Evolutionary conservation across 1,284 basidiomycete genomes (phyloP).

Genomic region (Puccinia coronata): DNA sequence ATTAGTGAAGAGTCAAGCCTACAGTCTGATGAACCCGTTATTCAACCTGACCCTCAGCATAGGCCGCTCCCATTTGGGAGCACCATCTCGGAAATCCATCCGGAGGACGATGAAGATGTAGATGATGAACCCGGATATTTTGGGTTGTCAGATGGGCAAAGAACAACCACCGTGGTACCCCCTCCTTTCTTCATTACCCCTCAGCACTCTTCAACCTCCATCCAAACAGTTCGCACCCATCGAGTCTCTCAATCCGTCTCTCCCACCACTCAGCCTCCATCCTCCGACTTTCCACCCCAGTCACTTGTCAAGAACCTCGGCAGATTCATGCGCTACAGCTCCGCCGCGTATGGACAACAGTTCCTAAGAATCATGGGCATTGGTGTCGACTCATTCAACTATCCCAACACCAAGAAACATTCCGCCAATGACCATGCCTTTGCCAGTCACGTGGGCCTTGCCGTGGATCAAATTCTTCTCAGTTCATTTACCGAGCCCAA

Average conservation of each 20-base stretch:
- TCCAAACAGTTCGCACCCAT: slow-evolving; percentile 10
- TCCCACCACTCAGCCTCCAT: not conserved
- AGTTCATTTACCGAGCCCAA: slow-evolving; percentile 61
- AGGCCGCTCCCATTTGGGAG: not conserved
- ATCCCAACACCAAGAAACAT: slow-evolving; percentile 61
- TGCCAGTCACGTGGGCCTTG: slow-evolving; percentile 62
- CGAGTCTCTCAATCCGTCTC: slow-evolving; percentile 17
- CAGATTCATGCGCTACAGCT: slow-evolving; percentile 62
- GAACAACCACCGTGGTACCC: not conserved
- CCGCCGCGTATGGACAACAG: slow-evolving; percentile 60
- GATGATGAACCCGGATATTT: not conserved
- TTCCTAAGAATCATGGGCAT: slow-evolving; percentile 63
- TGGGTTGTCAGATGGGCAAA: not conserved
- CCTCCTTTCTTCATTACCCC: not conserved
- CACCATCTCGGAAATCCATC: not conserved
- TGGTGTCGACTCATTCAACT: slow-evolving; percentile 59
- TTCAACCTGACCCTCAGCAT: not conserved
- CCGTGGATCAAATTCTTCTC: slow-evolving; percentile 62
- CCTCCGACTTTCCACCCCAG: slow-evolving; percentile 60
- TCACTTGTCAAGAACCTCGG: slow-evolving; percentile 62
- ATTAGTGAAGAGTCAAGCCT: not conserved
- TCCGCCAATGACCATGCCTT: slow-evolving; percentile 57
- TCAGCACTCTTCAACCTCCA: slow-evolving; percentile 1
- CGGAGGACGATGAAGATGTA: not conserved
- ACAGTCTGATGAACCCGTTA: slow-evolving; percentile 6